phyloP scores from a whole-genome alignment of 805 yeast genomes.

The Kurtzmaniella cleridarum region DNA sequence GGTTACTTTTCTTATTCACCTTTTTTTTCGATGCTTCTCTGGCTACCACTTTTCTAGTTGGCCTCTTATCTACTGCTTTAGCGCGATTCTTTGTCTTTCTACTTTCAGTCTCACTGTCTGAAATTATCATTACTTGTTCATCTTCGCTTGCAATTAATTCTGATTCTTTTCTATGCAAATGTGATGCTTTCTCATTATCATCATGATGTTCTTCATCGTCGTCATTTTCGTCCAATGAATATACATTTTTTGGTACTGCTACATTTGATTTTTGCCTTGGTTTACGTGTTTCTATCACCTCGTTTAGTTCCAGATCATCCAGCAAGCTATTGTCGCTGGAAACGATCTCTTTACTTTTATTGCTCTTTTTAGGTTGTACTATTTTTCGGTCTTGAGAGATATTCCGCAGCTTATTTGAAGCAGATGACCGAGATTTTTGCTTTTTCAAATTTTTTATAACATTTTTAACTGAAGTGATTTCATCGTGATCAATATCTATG shows the following conservation, averaged over 20 bases:
- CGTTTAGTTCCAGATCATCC: too few relatives aligned
- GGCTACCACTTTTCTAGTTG: not conserved
- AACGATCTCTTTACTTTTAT: too few relatives aligned
- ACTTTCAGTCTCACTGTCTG: constrained; percentile 9
- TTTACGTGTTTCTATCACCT: too few relatives aligned
- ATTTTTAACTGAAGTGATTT: constrained; percentile 24
- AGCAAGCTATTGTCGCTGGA: too few relatives aligned
- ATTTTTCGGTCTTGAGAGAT: constrained; percentile 23
- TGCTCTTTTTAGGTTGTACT: not conserved
- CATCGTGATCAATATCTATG: constrained; percentile 38
- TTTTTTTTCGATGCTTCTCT: not conserved
- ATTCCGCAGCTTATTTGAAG: constrained; percentile 40
- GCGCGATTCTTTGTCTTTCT: constrained; percentile 11
- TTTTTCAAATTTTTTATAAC: constrained; percentile 13
- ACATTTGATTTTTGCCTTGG: too few relatives aligned
- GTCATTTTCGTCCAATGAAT: not conserved
- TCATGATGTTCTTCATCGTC: constrained; percentile 1
- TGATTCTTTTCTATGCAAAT: not conserved
- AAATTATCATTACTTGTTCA: constrained; percentile 13
- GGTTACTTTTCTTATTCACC: too few relatives aligned
- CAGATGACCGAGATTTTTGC: constrained; percentile 24
- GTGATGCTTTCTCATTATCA: too few relatives aligned
- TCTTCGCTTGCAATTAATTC: constrained; percentile 6
- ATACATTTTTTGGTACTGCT: not conserved
- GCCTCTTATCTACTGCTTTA: constrained; percentile 8